These are phyloP conservation scores for Biscogniauxia marginata DNA, from an alignment of 2,329 filamentous ascomycete species.

Conservation along the genomic window DNA sequence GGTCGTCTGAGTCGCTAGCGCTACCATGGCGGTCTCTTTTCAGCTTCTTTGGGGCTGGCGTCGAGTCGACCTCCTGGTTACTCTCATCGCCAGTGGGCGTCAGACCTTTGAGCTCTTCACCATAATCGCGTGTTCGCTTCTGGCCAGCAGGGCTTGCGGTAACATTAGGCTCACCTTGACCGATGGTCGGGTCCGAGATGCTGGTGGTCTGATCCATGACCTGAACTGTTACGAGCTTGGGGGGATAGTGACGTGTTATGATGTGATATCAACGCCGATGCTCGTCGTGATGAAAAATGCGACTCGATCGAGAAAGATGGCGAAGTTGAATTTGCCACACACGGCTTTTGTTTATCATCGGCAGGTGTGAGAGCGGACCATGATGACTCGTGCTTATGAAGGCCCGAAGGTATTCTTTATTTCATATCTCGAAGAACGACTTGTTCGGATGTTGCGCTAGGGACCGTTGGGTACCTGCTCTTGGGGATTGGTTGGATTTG, in stretches of 20 bases:
- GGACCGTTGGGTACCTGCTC: not conserved
- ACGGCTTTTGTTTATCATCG: too few relatives aligned
- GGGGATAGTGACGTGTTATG: not conserved
- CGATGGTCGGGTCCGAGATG: slow-evolving; percentile 9
- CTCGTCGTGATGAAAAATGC: not conserved
- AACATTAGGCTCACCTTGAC: slow-evolving; percentile 9
- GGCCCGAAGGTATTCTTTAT: too few relatives aligned
- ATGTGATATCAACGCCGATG: not conserved
- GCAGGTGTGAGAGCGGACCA: too few relatives aligned
- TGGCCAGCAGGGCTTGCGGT: slow-evolving; percentile 14
- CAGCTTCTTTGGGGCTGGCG: slow-evolving; percentile 23
- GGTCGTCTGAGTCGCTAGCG: slow-evolving; percentile 21
- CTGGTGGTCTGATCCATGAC: slow-evolving; percentile 9
- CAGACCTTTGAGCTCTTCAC: slow-evolving; percentile 32
- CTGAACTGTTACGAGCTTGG: not conserved
- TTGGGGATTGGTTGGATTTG: not conserved
- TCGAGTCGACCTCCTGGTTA: slow-evolving; percentile 4
- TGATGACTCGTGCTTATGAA: too few relatives aligned
- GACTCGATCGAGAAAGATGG: not conserved
- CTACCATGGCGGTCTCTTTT: slow-evolving; percentile 13
- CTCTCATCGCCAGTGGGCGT: slow-evolving; percentile 24
- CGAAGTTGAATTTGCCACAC: not conserved
- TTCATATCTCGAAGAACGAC: not conserved
- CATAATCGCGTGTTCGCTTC: slow-evolving; percentile 31
- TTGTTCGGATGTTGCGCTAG: not conserved